A percentile compares a stretch with the other conserved stretches of the same genome.
Conservation (phyloP, 2,329 filamentous ascomycete species). For the Hypomyces rosellus region DNA sequence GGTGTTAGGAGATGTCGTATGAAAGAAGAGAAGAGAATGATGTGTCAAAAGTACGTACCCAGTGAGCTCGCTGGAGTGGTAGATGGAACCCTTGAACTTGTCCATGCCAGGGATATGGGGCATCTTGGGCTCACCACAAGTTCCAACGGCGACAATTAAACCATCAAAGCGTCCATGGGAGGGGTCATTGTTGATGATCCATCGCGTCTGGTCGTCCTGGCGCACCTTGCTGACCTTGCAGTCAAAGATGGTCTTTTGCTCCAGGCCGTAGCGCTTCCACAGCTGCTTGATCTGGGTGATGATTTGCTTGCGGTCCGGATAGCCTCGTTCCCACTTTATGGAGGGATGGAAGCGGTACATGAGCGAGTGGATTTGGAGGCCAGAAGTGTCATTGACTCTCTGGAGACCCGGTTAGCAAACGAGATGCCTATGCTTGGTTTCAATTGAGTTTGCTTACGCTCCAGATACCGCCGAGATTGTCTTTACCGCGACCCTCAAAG, state of each 20-base stretch:
- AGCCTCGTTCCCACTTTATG: slow-evolving; percentile 67
- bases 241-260: slow-evolving; percentile 65
- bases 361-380: slow-evolving; percentile 74
- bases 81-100: slow-evolving; percentile 63
- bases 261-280: slow-evolving; percentile 69
- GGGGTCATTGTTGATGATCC: slow-evolving; percentile 74
- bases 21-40: not conserved
- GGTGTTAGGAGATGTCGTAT: slow-evolving; percentile 17
- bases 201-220: slow-evolving; percentile 60
- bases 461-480: slow-evolving; percentile 74
- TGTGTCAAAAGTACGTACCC: slow-evolving; percentile 31
- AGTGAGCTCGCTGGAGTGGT: slow-evolving; percentile 70
- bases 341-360: slow-evolving; percentile 88
- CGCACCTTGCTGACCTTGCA: slow-evolving; percentile 63
- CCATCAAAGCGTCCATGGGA: slow-evolving; percentile 70
- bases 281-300: slow-evolving; percentile 63
- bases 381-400: slow-evolving; percentile 75
- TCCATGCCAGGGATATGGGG: slow-evolving; percentile 65
- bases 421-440: not conserved
- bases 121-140: slow-evolving; percentile 72
- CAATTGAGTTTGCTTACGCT: slow-evolving; percentile 44
- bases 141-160: slow-evolving; percentile 70
- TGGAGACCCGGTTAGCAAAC: slow-evolving; percentile 22
- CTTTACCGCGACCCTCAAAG: slow-evolving; percentile 64
- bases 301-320: slow-evolving; percentile 71